Base-by-base conservation (phyloP, 2,329 filamentous ascomycete genomes). In the Purpureocillium lavendulum region DNA sequence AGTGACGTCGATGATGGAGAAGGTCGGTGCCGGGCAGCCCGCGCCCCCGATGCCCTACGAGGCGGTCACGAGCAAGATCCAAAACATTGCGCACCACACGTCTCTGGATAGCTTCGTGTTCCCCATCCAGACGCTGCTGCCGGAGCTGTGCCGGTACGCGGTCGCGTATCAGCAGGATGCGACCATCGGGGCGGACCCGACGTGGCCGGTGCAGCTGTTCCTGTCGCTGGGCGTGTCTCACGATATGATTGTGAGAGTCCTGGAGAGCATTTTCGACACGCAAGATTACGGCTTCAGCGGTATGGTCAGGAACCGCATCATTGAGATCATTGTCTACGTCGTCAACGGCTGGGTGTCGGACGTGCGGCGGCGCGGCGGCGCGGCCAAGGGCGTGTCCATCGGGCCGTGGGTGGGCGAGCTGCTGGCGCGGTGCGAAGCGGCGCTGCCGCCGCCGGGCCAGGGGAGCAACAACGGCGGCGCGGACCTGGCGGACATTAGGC, bases 71-170 rank as follows among this genome's bases (percentile, higher is more conserved):
- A 70, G 71, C 47, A 73, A 75, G 52, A 70, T 84, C 33, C 73
- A 79, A 44, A 73, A 74, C 41, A 80, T 84, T 51, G 77, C 78
- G 26, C 75, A 82, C 51, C 74, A 77, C 33, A 77, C 80, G 13
- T 75, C 74, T 9, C 69, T 78, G 16, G 79, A 81, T 55, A 79
- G 79, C 53, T 74, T 78, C 46, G 76, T 82, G 40, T 84, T 84
- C 61, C 78, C 77, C 0, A 73, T 82, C 7, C 64, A 71, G 40
- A 67, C 70, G 2, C 65, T 84, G 1, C 66, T 84, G 10, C 75
- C 76, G 1, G 69, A 80, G 44, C 60, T 84, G 7, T 82, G 80
- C 57, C 68, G 68, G 16, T 84, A 83, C 49, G 71, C 77, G 1
- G 59, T 77, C 29, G 71, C 75, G 41, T 65, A 75, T 43, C 68